Base-by-base conservation (phyloP, 139 green algal genomes). In the Micromonas commoda region DNA sequence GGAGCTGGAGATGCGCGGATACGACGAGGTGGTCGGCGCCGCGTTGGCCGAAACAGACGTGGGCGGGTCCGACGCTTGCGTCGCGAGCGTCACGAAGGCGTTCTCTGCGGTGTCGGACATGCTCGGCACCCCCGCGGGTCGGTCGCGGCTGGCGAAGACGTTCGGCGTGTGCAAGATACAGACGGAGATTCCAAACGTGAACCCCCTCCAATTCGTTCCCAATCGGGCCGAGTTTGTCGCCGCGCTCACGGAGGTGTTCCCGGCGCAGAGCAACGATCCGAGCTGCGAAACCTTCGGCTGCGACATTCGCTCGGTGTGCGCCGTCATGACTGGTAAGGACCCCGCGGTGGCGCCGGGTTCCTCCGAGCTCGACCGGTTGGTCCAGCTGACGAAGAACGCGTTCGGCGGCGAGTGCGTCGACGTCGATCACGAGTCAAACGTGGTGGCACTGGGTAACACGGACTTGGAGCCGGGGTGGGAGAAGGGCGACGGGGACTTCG, bases 191-290 rank as follows among this genome's bases (percentile, higher is more conserved):
- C n/a, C n/a, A n/a, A n/a, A n/a, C n/a, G n/a, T n/a, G n/a, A n/a
- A n/a, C n/a, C 4, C 38, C 32, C 60, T 77, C 21, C 68, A 70
- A 9, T 3, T 57, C 19, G n/a, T 0, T 28, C 29, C 26, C 23
- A 54, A 77, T 57, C 38, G 39, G 13, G 39, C 28, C 28, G 37
- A 39, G 34, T 72, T 78, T 39, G 26, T 54, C 39, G 68, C 21
- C 32, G 29, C 13, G 6, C 23, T 71, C 53, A 35, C 16, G 52
- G 51, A 24, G 54, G 9, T 73, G 24, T 78, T 82, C 54, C 77
- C 77, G 19, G 37, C 61, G 20, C 77, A 82, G 54, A 65, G 23
- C 38, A 82, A 82, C 77, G 77, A 82, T 52, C 66, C 66, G 37
- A 24, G 23, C 31, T 82, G 77, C 67, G 65, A 76, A 16, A 63